phyloP scores from a whole-genome alignment of 768 basidiomycete species.

The Hericium rajendrae region DNA sequence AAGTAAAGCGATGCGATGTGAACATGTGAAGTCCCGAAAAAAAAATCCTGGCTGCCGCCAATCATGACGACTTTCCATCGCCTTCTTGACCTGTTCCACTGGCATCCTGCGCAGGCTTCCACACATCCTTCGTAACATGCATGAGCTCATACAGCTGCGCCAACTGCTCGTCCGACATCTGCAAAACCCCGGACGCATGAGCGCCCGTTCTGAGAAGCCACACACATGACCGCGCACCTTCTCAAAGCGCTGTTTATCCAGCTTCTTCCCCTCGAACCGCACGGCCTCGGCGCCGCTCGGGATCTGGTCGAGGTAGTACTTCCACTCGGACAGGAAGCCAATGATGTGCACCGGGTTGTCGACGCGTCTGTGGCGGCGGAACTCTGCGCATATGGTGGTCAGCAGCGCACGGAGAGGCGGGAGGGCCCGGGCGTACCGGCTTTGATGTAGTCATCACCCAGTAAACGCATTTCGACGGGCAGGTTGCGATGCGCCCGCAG shows the following conservation, averaged over 20 bases:
- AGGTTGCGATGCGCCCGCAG: slow-evolving; percentile 32
- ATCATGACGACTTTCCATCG: not conserved
- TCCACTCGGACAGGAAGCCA: slow-evolving; percentile 95
- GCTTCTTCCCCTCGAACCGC: slow-evolving; percentile 50
- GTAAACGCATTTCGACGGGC: slow-evolving; percentile 34
- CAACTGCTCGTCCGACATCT: slow-evolving; percentile 89
- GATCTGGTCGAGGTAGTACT: slow-evolving; percentile 74
- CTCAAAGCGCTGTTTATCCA: slow-evolving; percentile 66
- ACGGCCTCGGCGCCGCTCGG: slow-evolving; percentile 36
- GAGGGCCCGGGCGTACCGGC: slow-evolving; percentile 13
- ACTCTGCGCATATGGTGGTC: slow-evolving; percentile 46
- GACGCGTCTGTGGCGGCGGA: slow-evolving; percentile 67
- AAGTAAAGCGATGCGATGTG: no score
- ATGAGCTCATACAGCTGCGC: slow-evolving; percentile 93
- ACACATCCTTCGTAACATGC: slow-evolving; percentile 82
- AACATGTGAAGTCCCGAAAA: no score
- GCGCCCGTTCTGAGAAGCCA: not conserved
- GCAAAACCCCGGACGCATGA: not conserved
- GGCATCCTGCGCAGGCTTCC: slow-evolving; percentile 44
- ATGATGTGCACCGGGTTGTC: slow-evolving; percentile 88
- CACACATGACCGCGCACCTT: slow-evolving; percentile 40
- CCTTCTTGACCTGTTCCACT: not conserved
- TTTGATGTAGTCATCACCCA: slow-evolving; percentile 42
- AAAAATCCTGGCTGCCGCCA: no score
- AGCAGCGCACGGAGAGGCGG: not conserved